A percentile compares a stretch with the other conserved stretches of the same genome.
Conservation (phyloP, 2,329 filamentous ascomycete species). For the Massarina eburnea region DNA sequence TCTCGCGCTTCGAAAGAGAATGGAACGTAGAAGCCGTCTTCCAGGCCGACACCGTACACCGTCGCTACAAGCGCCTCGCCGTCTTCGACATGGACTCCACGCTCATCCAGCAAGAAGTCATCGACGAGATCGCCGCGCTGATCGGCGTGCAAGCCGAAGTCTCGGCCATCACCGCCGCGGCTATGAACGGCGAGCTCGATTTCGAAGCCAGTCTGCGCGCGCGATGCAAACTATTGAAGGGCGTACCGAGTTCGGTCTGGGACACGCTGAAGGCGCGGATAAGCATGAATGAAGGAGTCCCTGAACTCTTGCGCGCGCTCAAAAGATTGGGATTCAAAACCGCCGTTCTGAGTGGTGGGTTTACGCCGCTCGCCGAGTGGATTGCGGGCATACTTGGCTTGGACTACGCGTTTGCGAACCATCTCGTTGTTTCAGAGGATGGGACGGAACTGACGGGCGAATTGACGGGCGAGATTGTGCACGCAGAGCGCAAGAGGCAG, state of each 20-base stretch:
- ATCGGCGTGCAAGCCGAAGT: constrained; percentile 82
- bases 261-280: constrained; percentile 73
- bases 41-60: constrained; percentile 71
- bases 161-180: constrained; percentile 83
- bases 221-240: constrained; percentile 77
- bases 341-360: constrained; percentile 89
- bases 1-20: constrained; percentile 79
- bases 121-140: constrained; percentile 87
- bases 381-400: constrained; percentile 78
- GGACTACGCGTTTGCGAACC: constrained; percentile 87
- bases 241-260: constrained; percentile 77
- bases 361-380: constrained; percentile 86
- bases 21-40: constrained; percentile 87
- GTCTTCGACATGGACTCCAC: constrained; percentile 99
- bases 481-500: constrained; percentile 73
- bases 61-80: constrained; percentile 79
- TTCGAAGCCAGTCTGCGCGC: constrained; percentile 83
- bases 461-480: constrained; percentile 70
- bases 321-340: constrained; percentile 81
- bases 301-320: constrained; percentile 71
- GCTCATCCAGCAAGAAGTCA: constrained; percentile 94
- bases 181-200: constrained; percentile 95
- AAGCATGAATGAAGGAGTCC: constrained; percentile 79
- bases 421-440: constrained; percentile 65
- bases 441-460: constrained; percentile 67